phyloP scores from a whole-genome alignment of 495 filamentous ascomycete species.

The Emericellopsis terricola region DNA sequence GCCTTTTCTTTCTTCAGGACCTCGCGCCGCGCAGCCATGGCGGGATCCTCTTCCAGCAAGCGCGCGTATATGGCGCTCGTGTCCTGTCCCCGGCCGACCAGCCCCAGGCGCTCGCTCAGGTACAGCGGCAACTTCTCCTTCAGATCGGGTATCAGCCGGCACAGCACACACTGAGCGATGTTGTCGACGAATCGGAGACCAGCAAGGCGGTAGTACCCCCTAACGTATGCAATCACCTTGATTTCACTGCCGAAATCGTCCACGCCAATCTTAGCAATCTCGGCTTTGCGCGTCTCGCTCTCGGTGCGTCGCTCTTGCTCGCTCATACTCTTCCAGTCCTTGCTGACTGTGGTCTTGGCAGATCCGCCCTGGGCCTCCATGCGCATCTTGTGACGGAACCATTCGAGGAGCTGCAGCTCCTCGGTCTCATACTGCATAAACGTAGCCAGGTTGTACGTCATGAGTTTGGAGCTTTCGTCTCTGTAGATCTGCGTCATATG shows the following conservation, averaged over 20 bases:
- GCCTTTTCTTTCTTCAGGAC: slow-evolving; percentile 19
- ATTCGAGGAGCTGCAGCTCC: slow-evolving; percentile 15
- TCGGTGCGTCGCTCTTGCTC: slow-evolving; percentile 16
- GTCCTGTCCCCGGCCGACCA: slow-evolving; percentile 10
- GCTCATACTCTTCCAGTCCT: slow-evolving; percentile 16
- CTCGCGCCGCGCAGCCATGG: slow-evolving; percentile 13
- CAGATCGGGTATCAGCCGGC: slow-evolving; percentile 20
- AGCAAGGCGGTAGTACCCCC: slow-evolving; percentile 34
- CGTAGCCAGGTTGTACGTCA: slow-evolving; percentile 12
- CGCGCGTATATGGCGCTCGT: slow-evolving; percentile 8
- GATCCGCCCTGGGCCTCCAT: slow-evolving; percentile 9
- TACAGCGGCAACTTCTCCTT: slow-evolving; percentile 11
- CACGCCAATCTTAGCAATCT: slow-evolving; percentile 17
- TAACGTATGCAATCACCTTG: slow-evolving; percentile 26
- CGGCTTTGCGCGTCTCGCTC: slow-evolving; percentile 8
- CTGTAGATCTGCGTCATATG: slow-evolving; percentile 15
- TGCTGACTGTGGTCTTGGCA: slow-evolving; percentile 10
- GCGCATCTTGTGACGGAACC: slow-evolving; percentile 18
- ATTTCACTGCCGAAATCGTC: slow-evolving; percentile 30
- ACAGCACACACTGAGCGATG: slow-evolving; percentile 25
- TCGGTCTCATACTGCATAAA: background rate
- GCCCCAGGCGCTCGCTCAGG: slow-evolving; percentile 21
- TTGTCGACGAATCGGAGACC: slow-evolving; percentile 30
- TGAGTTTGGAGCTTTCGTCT: slow-evolving; percentile 16
- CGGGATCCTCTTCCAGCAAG: slow-evolving; percentile 27